Evolutionary conservation across 1,139 yeast species (phyloP).

Genomic region (Candida pseudoviswanathii): DNA sequence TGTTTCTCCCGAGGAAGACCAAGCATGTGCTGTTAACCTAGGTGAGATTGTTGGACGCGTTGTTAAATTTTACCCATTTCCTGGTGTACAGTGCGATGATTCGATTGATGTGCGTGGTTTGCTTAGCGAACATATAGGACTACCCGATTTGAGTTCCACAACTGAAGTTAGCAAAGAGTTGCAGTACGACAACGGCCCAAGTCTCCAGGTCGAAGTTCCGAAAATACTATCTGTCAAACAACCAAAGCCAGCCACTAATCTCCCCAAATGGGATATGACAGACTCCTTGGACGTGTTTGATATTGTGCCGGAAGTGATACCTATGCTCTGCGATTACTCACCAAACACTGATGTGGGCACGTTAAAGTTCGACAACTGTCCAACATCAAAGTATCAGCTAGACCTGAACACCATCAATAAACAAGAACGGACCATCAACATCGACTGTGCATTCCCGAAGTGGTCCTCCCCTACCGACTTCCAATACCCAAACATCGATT

Average conservation of each 20-base stretch:
- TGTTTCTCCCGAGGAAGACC: background rate
- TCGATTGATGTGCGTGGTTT: background rate
- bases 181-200: background rate
- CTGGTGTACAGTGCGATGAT: background rate
- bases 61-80: background rate
- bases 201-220: background rate
- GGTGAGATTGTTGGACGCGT: background rate
- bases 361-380: background rate
- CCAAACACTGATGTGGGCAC: background rate
- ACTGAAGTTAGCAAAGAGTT: background rate
- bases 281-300: constrained; percentile 6
- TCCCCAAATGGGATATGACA: constrained; percentile 4
- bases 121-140: background rate
- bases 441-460: background rate
- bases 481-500: background rate
- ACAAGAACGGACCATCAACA: background rate
- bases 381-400: background rate
- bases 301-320: background rate
- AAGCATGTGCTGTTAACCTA: too few relatives aligned
- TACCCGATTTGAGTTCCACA: background rate
- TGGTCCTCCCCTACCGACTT: background rate
- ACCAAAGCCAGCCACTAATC: background rate
- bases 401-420: background rate
- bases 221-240: background rate
- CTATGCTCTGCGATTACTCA: background rate